These are phyloP conservation scores for Phytophthora vignae DNA, from an alignment of 352 stramenopile genomes.

Conservation along the genomic window DNA sequence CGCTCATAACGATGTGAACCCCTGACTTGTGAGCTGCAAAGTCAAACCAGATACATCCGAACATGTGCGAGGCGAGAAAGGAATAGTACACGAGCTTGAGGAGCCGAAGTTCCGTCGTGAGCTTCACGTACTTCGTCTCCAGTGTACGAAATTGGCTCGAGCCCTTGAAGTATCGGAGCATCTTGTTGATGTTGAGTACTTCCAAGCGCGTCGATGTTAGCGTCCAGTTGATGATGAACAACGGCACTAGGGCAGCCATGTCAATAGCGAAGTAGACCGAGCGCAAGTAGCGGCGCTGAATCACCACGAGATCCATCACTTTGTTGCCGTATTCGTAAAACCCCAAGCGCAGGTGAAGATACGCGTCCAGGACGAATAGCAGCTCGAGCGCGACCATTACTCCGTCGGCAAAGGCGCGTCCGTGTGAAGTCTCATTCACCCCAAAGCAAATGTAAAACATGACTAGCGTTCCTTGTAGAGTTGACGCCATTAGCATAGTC, in stretches of 20 bases:
- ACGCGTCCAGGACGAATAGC: constrained; percentile 57
- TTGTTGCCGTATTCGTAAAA: constrained; percentile 80
- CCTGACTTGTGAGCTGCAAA: constrained; percentile 61
- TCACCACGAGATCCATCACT: constrained; percentile 53
- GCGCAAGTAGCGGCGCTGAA: constrained; percentile 53
- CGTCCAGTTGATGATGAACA: constrained; percentile 57
- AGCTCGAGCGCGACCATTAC: constrained; percentile 51
- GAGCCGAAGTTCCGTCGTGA: constrained; percentile 58
- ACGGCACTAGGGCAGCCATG: constrained; percentile 46
- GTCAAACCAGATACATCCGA: constrained; percentile 70
- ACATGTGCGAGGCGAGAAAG: constrained; percentile 59
- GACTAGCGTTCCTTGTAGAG: constrained; percentile 48
- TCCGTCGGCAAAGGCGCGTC: constrained; percentile 35
- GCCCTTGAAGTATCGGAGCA: constrained; percentile 60
- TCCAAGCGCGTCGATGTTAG: constrained; percentile 33
- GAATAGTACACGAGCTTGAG: constrained; percentile 68
- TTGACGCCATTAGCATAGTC: constrained; percentile 50
- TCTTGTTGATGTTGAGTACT: constrained; percentile 64
- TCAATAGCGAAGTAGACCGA: constrained; percentile 57
- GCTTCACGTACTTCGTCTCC: constrained; percentile 61
- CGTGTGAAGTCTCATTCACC: constrained; percentile 9
- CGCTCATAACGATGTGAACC: constrained; percentile 36
- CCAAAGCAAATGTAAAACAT: constrained; percentile 67
- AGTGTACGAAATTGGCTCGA: constrained; percentile 56
- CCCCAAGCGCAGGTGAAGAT: constrained; percentile 57